These are phyloP conservation scores for Hylodesmum podocarpum DNA, from an alignment of 306 rosid species.

Conservation along the genomic window DNA sequence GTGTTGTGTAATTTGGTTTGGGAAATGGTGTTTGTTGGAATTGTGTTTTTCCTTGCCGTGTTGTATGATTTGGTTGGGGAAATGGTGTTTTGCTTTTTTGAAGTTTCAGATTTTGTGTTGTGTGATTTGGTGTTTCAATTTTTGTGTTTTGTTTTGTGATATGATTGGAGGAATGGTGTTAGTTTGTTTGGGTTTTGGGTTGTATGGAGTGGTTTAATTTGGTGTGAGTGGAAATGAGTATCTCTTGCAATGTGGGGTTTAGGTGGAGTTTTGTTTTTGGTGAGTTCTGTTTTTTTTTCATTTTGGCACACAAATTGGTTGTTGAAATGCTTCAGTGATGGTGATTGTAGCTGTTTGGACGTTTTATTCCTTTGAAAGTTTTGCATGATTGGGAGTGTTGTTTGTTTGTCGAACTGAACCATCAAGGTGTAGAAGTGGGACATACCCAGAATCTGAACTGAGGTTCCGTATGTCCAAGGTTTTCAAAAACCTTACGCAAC, in stretches of 20 bases:
- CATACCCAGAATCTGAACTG: background rate
- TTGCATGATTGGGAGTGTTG: background rate
- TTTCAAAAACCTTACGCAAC: background rate
- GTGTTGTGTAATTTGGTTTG: no score
- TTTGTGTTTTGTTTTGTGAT: background rate
- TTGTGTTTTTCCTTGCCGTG: no score
- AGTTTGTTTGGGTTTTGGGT: background rate
- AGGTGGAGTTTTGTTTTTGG: background rate
- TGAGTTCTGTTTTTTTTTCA: background rate
- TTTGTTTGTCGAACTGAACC: slow-evolving; percentile 12
- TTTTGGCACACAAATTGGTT: background rate
- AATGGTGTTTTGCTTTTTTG: no score
- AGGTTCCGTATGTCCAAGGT: background rate
- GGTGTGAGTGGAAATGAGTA: slow-evolving; percentile 9
- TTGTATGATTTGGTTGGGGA: no score
- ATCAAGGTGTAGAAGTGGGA: background rate
- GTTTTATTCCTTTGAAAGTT: background rate
- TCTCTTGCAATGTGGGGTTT: slow-evolving; percentile 13
- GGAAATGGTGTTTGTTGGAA: no score
- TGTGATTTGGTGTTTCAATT: background rate
- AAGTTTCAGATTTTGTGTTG: background rate
- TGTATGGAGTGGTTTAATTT: background rate
- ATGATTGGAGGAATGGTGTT: background rate
- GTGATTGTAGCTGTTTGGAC: background rate
- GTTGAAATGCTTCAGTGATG: slow-evolving; percentile 18